Base-by-base conservation (phyloP, 148 eudicot genomes). In the Silene latifolia region DNA sequence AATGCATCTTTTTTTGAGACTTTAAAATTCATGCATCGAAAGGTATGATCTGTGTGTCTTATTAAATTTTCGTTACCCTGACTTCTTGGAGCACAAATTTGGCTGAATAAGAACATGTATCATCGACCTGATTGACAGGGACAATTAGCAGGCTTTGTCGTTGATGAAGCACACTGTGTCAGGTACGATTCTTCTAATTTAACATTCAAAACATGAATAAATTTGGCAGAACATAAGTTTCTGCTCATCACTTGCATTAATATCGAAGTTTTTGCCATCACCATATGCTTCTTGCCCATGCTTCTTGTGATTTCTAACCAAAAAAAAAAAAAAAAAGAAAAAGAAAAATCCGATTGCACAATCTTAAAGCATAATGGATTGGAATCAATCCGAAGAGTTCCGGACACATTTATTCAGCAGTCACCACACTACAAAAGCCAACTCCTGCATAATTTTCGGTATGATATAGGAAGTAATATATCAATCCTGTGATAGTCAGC, bases 81-180 rank as follows among this genome's bases (percentile, higher is more conserved):
- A 14, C 29, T 63, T 6, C 24, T 58, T 77, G 60, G 59, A 68
- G 65, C 46, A 24, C 67, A 56, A 68, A 73, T 12, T 12, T 57
- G 9, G 53, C 48, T 82, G 53, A 77, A 73, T 73, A 59, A 72
- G 9, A 71, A 67, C 62, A 21, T 76, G 35, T 67, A 42, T 61
- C 17, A 56, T 21, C 24, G 9, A 47, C 75, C 23, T 71, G 42
- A 67, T 75, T 80, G 51, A 71, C 93, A 96, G 99, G 99, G 99
- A 53, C 91, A 79, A 61, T 78, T 96, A 74, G 97, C 98, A n/a
- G 92, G 98, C 66, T 95, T 95, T 85, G 91, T 90, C 80, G 89
- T 95, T 77, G 99, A 95, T 85, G 99, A 95, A 88, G 99, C 99
- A 71, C 99, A 95, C 73, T 95, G 99, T 64, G 97, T 95, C 74